These are phyloP conservation scores for Trypethelium eluteriae DNA, from an alignment of 495 filamentous ascomycete genomes.

Conservation along the genomic window DNA sequence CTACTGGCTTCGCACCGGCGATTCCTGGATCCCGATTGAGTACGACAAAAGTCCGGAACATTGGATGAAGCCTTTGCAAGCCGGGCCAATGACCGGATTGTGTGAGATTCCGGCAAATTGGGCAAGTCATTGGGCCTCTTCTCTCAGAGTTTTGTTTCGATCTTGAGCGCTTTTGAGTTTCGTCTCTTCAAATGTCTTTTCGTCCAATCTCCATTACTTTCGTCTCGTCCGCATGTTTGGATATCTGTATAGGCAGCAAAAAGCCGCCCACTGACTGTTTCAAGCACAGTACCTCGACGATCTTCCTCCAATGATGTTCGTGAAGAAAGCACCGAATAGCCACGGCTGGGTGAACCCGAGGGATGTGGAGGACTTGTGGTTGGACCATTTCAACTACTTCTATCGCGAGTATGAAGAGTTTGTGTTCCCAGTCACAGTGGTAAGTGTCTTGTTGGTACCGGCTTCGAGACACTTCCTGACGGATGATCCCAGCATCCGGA, in stretches of 20 bases:
- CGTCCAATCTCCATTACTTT: neutral
- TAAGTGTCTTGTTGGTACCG: neutral
- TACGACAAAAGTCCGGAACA: conserved; percentile 43
- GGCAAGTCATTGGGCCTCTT: conserved; percentile 19
- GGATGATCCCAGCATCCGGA: neutral
- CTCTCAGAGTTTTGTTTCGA: neutral
- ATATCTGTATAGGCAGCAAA: too few species aligned
- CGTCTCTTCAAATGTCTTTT: neutral
- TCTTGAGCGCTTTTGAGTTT: conserved; percentile 30
- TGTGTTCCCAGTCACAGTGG: conserved; percentile 52
- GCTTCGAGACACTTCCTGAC: neutral
- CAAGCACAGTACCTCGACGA: conserved; percentile 16
- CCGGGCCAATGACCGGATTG: conserved; percentile 41
- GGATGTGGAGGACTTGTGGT: conserved; percentile 52
- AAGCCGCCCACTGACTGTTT: too few species aligned
- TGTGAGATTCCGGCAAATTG: conserved; percentile 52
- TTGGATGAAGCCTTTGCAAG: conserved; percentile 51
- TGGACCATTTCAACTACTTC: conserved; percentile 52
- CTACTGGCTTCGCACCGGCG: conserved; percentile 47
- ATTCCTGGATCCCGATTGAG: conserved; percentile 46
- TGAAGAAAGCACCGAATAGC: conserved; percentile 45
- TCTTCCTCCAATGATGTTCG: conserved; percentile 52
- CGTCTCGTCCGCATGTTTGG: neutral
- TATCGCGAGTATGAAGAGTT: conserved; percentile 56
- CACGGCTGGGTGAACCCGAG: conserved; percentile 53